Percentiles rank a stretch among this genome's conserved stretches.
These are phyloP conservation scores for Apiotrichum sp. DNA, from an alignment of 1,284 basidiomycete genomes.

Conservation along the genomic window DNA sequence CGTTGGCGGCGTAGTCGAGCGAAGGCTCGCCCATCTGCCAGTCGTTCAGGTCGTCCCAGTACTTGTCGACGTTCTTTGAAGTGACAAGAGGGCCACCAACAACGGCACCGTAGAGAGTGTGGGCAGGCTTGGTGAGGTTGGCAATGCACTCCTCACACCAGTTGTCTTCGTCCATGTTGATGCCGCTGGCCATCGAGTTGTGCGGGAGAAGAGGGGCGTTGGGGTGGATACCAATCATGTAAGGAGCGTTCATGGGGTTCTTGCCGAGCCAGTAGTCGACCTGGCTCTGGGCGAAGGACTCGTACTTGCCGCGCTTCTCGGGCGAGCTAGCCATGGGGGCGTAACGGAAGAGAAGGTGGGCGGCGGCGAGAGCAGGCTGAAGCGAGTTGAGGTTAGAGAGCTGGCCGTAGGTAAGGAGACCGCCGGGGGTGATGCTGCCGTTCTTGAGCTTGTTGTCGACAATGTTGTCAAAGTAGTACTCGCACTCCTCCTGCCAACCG, in stretches of 20 bases:
- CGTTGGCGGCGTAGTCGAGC: constrained; percentile 62
- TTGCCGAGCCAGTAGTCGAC: constrained; percentile 73
- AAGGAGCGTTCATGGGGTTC: constrained; percentile 65
- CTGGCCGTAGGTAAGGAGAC: constrained; percentile 68
- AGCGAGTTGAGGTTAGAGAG: constrained; percentile 71
- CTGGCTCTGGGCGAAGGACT: constrained; percentile 47
- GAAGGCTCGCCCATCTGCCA: constrained; percentile 38
- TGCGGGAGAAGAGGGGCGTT: constrained; percentile 84
- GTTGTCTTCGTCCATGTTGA: too few relatives aligned
- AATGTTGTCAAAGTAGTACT: constrained; percentile 68
- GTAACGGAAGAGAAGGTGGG: constrained; percentile 72
- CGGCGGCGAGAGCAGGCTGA: constrained; percentile 78
- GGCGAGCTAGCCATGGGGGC: constrained; percentile 61
- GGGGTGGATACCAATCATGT: constrained; percentile 68
- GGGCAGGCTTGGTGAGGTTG: constrained; percentile 65
- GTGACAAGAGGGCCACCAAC: constrained; percentile 74
- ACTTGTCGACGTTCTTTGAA: constrained; percentile 73
- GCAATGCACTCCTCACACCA: too few relatives aligned
- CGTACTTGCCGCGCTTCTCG: constrained; percentile 57
- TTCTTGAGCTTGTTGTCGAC: constrained; percentile 54
- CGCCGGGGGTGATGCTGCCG: constrained; percentile 60
- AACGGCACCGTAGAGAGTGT: constrained; percentile 78
- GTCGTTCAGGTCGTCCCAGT: constrained; percentile 51
- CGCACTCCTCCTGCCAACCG: constrained; percentile 63
- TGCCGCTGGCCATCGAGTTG: constrained; percentile 72